Conservation (phyloP, 805 yeast species). For the Starmera pachycereana region DNA sequence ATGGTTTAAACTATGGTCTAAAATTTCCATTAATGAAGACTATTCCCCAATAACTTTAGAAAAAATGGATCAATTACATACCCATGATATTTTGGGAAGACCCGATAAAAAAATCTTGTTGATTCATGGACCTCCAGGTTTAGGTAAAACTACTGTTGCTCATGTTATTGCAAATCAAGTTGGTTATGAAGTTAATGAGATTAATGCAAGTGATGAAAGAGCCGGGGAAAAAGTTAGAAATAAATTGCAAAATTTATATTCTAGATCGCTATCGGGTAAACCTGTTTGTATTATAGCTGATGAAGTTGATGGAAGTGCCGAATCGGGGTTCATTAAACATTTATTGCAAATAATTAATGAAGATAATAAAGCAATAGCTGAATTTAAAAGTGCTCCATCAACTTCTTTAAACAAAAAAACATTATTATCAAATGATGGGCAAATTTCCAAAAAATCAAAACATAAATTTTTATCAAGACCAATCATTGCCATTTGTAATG, state of each 20-base stretch:
- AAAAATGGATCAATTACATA: constrained; percentile 3
- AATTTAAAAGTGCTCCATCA: constrained; percentile 9
- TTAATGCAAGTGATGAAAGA: constrained; percentile 80
- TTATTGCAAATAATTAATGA: constrained; percentile 46
- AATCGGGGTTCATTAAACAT: constrained; percentile 48
- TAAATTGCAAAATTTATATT: constrained; percentile 54
- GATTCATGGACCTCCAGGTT: constrained; percentile 88
- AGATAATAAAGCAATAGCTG: constrained; percentile 44
- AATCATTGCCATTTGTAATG: constrained; percentile 87
- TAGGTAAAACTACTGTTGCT: constrained; percentile 85
- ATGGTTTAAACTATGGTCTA: constrained; percentile 65
- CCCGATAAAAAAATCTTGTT: constrained; percentile 57
- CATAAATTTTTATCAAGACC: constrained; percentile 58
- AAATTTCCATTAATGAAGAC: constrained; percentile 41
- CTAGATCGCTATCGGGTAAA: constrained; percentile 54
- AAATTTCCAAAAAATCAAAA: constrained; percentile 23
- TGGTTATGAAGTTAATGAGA: constrained; percentile 72
- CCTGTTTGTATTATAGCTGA: constrained; percentile 83
- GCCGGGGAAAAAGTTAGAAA: constrained; percentile 46
- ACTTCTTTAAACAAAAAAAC: too few species aligned
- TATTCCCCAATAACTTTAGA: constrained; percentile 17
- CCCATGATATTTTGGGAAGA: constrained; percentile 41
- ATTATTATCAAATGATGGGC: constrained; percentile 8
- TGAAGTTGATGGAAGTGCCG: constrained; percentile 79
- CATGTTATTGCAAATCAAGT: constrained; percentile 76